Evolutionary conservation across 2,329 filamentous ascomycete genomes (phyloP), one percentile per base, ranked within the genome.

Genomic region (Colletotrichum incanum): DNA sequence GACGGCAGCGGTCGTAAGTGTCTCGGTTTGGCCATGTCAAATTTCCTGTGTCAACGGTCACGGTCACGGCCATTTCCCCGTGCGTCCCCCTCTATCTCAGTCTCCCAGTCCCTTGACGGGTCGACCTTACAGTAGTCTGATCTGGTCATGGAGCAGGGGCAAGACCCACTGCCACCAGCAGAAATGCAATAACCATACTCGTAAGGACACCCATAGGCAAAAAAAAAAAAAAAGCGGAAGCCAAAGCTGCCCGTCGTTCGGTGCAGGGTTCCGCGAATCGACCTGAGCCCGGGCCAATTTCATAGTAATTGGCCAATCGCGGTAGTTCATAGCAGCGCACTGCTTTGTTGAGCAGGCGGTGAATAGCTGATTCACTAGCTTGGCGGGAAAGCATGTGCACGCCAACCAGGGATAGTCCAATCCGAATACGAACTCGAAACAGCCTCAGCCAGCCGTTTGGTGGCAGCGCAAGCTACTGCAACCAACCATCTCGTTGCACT

Each of bases 371-470:
- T 6, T 56, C 34, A 23, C 9, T n/a, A 20, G 59, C 26, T 45
- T 5, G 9, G 26, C 28, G 18, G 49, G 43, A 49, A 56, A 55
- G n/a, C 62, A 47, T 47, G 31, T 49, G 28, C 50, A 49, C 16
- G 50, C 39, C 39, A 60, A 62, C 49, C 45, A 47, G 37, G 50
- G 61, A 31, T 45, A 43, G 26, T 37, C 31, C 50, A 66, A 70
- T 65, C 67, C 67, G 67, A 70, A 70, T 70, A 70, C 67, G 67
- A 70, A 70, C n/a, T 60, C 62, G 54, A 66, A 60, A 58, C 43
- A 34, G 41, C 41, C 26, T 34, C 65, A 28, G 47, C 9, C 34
- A 31, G 37, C 50, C 49, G 34, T 39, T 20, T 23, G 31, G 20
- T 37, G 16, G 43, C 18, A 61, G 20, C n/a, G 18, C 20, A 23